Percentiles rank a stretch among this genome's conserved stretches.
phyloP scores from a whole-genome alignment of 2,329 filamentous ascomycete species.

The Sarocladium strictum region DNA sequence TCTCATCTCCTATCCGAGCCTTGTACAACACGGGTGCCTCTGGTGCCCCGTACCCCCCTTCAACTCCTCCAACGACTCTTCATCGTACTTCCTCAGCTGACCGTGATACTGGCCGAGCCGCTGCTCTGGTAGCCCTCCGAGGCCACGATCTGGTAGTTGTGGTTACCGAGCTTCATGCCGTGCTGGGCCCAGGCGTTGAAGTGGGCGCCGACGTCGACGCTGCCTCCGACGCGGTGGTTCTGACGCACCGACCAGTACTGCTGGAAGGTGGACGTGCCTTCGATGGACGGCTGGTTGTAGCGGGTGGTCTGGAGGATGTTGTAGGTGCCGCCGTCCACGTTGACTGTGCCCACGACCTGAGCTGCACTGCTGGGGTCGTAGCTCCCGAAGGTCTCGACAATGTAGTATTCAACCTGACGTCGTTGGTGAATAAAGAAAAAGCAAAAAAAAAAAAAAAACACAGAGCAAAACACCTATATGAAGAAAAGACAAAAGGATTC shows the following conservation, averaged over 20 bases:
- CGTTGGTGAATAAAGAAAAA: too few species aligned
- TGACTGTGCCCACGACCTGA: slow-evolving; percentile 26
- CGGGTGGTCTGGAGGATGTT: slow-evolving; percentile 30
- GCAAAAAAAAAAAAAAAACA: too few species aligned
- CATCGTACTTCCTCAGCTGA: too few species aligned
- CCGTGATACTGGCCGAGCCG: slow-evolving; percentile 35
- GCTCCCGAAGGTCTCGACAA: slow-evolving; percentile 27
- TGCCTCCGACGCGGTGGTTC: slow-evolving; percentile 42
- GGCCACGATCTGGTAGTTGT: slow-evolving; percentile 43
- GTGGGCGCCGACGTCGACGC: slow-evolving; percentile 42
- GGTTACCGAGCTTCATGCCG: slow-evolving; percentile 42
- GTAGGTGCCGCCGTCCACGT: slow-evolving; percentile 30
- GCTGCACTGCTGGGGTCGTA: slow-evolving; percentile 30
- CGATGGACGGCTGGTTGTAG: slow-evolving; percentile 39
- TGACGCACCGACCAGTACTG: slow-evolving; percentile 48
- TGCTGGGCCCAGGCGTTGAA: slow-evolving; percentile 45
- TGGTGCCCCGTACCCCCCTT: too few species aligned
- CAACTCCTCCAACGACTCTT: too few species aligned
- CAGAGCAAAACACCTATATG: too few species aligned
- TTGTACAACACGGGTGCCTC: too few species aligned
- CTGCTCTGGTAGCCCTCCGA: slow-evolving; percentile 41
- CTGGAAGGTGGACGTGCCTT: slow-evolving; percentile 43
- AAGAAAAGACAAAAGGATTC: too few species aligned
- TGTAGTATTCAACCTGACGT: slow-evolving; percentile 8
- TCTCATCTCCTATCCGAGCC: too few species aligned